Base-by-base conservation (phyloP, 345 rosid genomes). In the Citrus medica region DNA sequence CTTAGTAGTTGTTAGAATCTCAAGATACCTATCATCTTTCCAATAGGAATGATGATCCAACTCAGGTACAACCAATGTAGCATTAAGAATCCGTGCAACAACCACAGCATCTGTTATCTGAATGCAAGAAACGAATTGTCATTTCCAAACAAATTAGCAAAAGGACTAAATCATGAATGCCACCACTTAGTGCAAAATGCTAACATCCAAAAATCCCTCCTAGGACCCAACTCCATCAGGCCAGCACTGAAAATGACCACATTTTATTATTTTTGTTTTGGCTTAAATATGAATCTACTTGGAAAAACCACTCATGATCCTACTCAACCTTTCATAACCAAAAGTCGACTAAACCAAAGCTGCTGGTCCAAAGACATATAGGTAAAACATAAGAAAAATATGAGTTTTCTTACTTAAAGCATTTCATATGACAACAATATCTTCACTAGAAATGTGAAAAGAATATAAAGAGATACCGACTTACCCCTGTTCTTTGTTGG, bases 401-500 rank as follows among this genome's bases (percentile, higher is more conserved):
- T 32, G 7, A 5, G 16, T 21, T 56, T 9, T 71, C 61, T n/a
- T 33, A 55, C 35, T 24, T 40, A 61, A 61, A 24, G 67, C 35
- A 75, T 37, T 17, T 28, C 51, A 63, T 46, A 30, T 5, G 59
- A 46, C n/a, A 75, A 63, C 13, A 62, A 30, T 0, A 28, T 46
- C 61, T 28, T 46, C 51, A 33, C 60, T 42, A 30, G 28, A 35
- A 67, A 37, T 63, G 73, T 33, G 51, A 72, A 64, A 24, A 38
- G 62, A 61, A 51, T 32, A 72, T 24, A 65, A 67, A 37, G 22
- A 40, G 17, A 70, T 38, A 68, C 79, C 62, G 66, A 89, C 98
- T 91, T 90, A 97, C 99, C 84, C 99, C 98, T 63, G 98, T 97
- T 85, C 98, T 93, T 89, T 97, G 98, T 86, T 97, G 99, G 81